Conservation (phyloP, 1,139 yeast species). For the Scheffersomyces quercinus region DNA sequence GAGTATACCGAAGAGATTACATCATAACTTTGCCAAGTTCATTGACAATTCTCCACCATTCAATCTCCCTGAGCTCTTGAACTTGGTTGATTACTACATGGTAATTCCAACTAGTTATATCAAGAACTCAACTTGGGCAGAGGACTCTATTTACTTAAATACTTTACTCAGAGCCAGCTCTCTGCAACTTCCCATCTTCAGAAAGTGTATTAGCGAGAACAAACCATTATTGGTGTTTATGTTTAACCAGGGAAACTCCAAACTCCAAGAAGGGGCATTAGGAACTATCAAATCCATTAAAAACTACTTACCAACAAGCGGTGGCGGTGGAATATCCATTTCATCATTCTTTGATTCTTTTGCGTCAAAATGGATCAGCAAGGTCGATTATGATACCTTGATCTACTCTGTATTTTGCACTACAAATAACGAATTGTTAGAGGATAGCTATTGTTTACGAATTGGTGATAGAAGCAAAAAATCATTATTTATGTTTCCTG, state of each 20-base stretch:
- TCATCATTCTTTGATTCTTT: slow-evolving; percentile 39
- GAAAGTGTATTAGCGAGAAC: slow-evolving; percentile 18
- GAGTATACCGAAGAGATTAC: slow-evolving; percentile 14
- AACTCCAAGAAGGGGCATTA: slow-evolving; percentile 6
- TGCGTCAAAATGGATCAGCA: slow-evolving; percentile 41
- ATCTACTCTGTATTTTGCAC: slow-evolving; percentile 46
- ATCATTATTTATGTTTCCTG: slow-evolving; percentile 32
- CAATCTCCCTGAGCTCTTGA: slow-evolving; percentile 29
- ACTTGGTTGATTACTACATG: slow-evolving; percentile 32
- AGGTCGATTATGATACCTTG: slow-evolving; percentile 30
- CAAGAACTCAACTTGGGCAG: slow-evolving; percentile 4
- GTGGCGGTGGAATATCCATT: slow-evolving; percentile 6
- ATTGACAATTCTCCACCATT: slow-evolving; percentile 35
- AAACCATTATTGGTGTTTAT: slow-evolving; percentile 36
- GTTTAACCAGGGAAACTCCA: slow-evolving; percentile 21
- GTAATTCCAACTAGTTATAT: slow-evolving; percentile 26
- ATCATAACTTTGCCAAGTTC: slow-evolving; percentile 20
- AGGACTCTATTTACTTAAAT: slow-evolving; percentile 16
- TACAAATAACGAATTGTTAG: slow-evolving; percentile 17
- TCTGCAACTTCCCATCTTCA: slow-evolving; percentile 23
- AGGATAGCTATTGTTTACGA: slow-evolving; percentile 39
- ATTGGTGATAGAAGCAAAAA: slow-evolving; percentile 21
- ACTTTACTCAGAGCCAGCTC: slow-evolving; percentile 19
- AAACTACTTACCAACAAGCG: slow-evolving; percentile 19
- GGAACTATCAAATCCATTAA: slow-evolving; percentile 23